Evolutionary conservation across 805 yeast species (phyloP), one percentile per base, ranked within the genome.

Genomic region (Pichia kluyveri): DNA sequence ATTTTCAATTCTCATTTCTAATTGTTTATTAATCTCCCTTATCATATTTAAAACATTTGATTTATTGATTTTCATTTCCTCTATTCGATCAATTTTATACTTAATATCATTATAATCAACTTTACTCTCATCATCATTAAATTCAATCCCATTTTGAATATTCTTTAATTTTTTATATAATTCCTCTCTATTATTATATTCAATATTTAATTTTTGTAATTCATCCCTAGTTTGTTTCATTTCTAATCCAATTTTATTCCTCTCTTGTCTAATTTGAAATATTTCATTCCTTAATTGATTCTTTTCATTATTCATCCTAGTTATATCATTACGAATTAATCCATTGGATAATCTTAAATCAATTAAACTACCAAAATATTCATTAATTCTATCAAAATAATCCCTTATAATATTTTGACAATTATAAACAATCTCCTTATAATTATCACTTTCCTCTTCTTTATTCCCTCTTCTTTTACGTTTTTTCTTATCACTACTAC

Each of bases 331-430:
- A 12, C 57, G 44, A n/a, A 68, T 53, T 23, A 60, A 53, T 40
- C 68, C 64, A 52, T 67, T 70, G 1, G 65, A 56, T 40, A 71
- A 48, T 46, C 64, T 60, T 7, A 66, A 45, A 53, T 71, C 75
- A 32, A 70, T 56, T 27, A 69, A 51, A 12, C 58, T 55, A 2
- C 53, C 54, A 40, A 70, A 63, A 58, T 66, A 65, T 3, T 47
- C 45, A 14, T 55, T 54, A n/a, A 63, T 47, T n/a, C 55, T 39
- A 2, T 51, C 49, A 7, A 49, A 43, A 50, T 65, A 68, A 9
- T 46, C 56, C 45, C 44, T 41, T 51, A 51, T 28, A 52, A 59
- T 53, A 48, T 32, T n/a, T 18, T 39, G 38, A 15, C 32, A 36
- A 8, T n/a, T 42, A 3, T 11, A 15, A 8, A 26, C 19, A 14